Evolutionary conservation across 768 basidiomycete species (phyloP).

Genomic region (Leccinum olivaceopallidum): DNA sequence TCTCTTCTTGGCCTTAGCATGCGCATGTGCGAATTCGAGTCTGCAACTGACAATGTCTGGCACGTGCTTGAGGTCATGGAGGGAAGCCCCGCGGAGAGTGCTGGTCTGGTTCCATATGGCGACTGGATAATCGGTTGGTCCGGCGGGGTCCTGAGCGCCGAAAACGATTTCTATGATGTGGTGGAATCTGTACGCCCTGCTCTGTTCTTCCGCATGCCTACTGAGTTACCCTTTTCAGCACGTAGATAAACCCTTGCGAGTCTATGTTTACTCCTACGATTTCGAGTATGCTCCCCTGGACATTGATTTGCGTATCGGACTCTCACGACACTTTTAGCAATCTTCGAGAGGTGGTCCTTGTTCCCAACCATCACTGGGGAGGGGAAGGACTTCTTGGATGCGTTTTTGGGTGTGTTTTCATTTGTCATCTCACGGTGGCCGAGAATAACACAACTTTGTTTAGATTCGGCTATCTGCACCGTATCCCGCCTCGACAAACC

Average conservation of each 20-base stretch:
- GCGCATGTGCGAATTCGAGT: conserved; percentile 89
- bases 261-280: conserved; percentile 97
- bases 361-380: conserved; percentile 97
- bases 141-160: conserved; percentile 86
- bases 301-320: neutral
- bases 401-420: conserved; percentile 78
- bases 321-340: conserved; percentile 51
- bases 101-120: conserved; percentile 90
- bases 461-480: conserved; percentile 89
- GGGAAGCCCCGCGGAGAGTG: conserved; percentile 94
- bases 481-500: conserved; percentile 79
- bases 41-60: conserved; percentile 93
- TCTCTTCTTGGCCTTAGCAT: conserved; percentile 93
- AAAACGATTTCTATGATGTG: conserved; percentile 95
- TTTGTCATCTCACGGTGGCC: neutral
- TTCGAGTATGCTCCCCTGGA: conserved; percentile 70
- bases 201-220: neutral
- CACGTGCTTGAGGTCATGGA: conserved; percentile 97
- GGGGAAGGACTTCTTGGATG: conserved; percentile 95
- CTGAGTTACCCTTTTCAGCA: conserved; percentile 53
- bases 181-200: conserved; percentile 75
- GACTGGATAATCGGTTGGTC: conserved; percentile 89
- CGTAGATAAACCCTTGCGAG: conserved; percentile 87
- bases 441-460: conserved; percentile 8
- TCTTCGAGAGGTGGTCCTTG: conserved; percentile 88